Evolutionary conservation across 768 basidiomycete species (phyloP).

Genomic region (Hypholoma sublateritium): DNA sequence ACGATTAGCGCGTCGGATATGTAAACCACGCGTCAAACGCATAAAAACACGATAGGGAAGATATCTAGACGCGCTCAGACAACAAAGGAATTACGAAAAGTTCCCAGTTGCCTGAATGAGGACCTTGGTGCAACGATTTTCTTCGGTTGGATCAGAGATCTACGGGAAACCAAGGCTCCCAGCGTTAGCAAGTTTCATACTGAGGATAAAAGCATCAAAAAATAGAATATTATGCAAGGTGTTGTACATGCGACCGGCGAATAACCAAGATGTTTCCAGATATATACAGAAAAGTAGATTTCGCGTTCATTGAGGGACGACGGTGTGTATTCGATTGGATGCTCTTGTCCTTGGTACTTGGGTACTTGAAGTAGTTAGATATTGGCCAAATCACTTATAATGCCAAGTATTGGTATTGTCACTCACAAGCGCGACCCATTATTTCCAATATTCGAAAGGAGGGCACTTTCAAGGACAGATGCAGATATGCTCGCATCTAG

Average conservation of each 20-base stretch:
- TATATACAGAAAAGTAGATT: not conserved
- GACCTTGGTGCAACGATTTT: too few relatives aligned
- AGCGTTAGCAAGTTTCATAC: too few relatives aligned
- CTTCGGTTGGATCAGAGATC: too few relatives aligned
- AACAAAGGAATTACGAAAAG: too few relatives aligned
- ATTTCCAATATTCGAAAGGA: conserved; percentile 72
- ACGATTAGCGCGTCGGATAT: too few relatives aligned
- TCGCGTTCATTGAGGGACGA: conserved; percentile 19
- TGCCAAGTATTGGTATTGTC: not conserved
- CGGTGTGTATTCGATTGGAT: conserved; percentile 27
- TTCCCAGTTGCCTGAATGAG: too few relatives aligned
- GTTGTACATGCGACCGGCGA: too few relatives aligned
- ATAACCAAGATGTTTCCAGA: too few relatives aligned
- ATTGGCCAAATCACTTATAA: not conserved
- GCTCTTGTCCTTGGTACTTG: conserved; percentile 36
- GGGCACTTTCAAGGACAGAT: conserved; percentile 78
- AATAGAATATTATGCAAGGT: not conserved
- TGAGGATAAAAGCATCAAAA: not conserved
- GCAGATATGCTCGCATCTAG: conserved; percentile 74
- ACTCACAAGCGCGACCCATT: conserved; percentile 73
- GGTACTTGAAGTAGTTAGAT: conserved; percentile 26
- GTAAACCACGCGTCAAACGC: too few relatives aligned
- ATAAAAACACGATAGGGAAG: too few relatives aligned
- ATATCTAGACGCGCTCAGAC: too few relatives aligned
- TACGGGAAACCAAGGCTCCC: too few relatives aligned